Conservation (phyloP, 495 filamentous ascomycete genomes). For the Chaetomium tenue region DNA sequence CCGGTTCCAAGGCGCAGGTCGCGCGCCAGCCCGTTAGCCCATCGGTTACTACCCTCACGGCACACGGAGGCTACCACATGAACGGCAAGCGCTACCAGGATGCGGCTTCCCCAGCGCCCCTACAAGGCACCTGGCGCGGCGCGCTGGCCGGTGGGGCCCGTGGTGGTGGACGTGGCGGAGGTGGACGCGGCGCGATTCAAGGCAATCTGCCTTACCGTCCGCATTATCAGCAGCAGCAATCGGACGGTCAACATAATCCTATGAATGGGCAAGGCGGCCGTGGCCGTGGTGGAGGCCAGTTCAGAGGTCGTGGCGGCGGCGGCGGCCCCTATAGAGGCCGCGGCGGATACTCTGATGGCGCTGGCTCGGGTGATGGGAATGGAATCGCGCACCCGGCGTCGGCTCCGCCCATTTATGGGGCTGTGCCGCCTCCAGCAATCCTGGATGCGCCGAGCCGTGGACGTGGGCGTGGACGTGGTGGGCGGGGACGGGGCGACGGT, state of each 20-base stretch:
- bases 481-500: constrained; percentile 20
- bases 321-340: constrained; percentile 5
- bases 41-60: constrained; percentile 59
- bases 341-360: constrained; percentile 2
- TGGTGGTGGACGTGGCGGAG: constrained; percentile 42
- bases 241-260: background rate
- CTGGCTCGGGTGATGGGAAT: constrained; percentile 16
- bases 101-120: constrained; percentile 63
- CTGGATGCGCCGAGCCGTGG: constrained; percentile 58
- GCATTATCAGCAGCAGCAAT: constrained; percentile 18
- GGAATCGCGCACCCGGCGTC: constrained; percentile 23
- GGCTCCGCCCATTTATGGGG: constrained; percentile 53
- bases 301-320: constrained; percentile 24
- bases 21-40: constrained; percentile 56
- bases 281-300: constrained; percentile 39
- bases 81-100: constrained; percentile 64
- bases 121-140: constrained; percentile 70
- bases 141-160: constrained; percentile 51
- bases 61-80: constrained; percentile 58
- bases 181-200: constrained; percentile 45
- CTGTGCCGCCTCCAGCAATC: constrained; percentile 74
- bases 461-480: constrained; percentile 37
- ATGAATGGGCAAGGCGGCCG: constrained; percentile 30
- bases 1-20: constrained; percentile 64
- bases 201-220: constrained; percentile 43